phyloP scores from a whole-genome alignment of 2,329 filamentous ascomycete species.

The Macrophomina tecta region DNA sequence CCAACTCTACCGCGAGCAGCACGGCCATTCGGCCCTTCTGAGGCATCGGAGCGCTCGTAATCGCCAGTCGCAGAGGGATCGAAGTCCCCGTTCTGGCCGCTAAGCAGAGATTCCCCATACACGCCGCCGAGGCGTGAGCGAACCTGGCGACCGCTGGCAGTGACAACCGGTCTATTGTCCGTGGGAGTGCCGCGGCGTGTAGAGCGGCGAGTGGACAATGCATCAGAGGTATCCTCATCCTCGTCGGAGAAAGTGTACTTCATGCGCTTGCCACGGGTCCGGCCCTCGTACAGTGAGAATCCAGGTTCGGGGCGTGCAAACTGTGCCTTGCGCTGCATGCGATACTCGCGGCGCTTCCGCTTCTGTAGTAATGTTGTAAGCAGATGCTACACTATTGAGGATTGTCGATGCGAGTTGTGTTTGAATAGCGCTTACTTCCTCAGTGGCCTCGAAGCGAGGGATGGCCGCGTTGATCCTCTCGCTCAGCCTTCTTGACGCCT shows the following conservation, averaged over 20 bases:
- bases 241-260: slow-evolving; percentile 97
- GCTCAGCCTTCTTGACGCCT: slow-evolving; percentile 78
- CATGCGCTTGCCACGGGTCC: slow-evolving; percentile 92
- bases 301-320: slow-evolving; percentile 88
- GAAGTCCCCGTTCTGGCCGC: slow-evolving; percentile 54
- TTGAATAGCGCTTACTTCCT: slow-evolving; percentile 68
- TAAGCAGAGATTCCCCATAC: slow-evolving; percentile 67
- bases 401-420: background rate
- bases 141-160: slow-evolving; percentile 87
- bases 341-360: slow-evolving; percentile 90
- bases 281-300: slow-evolving; percentile 93
- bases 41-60: slow-evolving; percentile 51
- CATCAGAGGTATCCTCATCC: slow-evolving; percentile 70
- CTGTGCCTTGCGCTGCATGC: slow-evolving; percentile 80
- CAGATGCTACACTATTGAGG: background rate
- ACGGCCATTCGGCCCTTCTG: slow-evolving; percentile 53
- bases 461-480: slow-evolving; percentile 80
- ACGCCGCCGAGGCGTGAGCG: slow-evolving; percentile 67
- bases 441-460: slow-evolving; percentile 88
- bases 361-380: slow-evolving; percentile 63
- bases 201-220: slow-evolving; percentile 68
- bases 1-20: slow-evolving; percentile 46
- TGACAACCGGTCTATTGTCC: slow-evolving; percentile 71
- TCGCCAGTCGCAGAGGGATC: slow-evolving; percentile 52
- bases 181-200: slow-evolving; percentile 75